Evolutionary conservation across 768 basidiomycete species (phyloP), one percentile per base, ranked within the genome.

Genomic region (Boletales sp.): DNA sequence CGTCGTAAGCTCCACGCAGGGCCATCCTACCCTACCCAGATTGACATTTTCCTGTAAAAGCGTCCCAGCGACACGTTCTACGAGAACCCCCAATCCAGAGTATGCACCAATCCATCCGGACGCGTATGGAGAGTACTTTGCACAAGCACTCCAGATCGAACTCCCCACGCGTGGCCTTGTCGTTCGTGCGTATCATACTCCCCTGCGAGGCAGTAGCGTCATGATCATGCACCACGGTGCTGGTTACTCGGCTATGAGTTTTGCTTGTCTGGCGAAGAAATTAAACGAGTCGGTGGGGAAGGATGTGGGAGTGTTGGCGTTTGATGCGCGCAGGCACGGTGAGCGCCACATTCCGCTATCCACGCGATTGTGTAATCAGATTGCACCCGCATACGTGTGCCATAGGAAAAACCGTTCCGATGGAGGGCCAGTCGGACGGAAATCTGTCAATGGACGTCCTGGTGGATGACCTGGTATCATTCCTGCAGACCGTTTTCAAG

Each of bases 141-240:
- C 74, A 0, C 81, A 90, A 54, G 94, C 95, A 9, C 70, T 86
- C 3, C 85, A 92, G 59, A 85, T 97, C 39, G 65, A 77, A 0
- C 82, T 94, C 15, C 75, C 82, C 5, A 62, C 72, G 12, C 73
- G 83, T 8, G 73, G 73, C 17, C 79, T 91, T 5, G 83, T 87
- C 42, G 80, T 83, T 57, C 77, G 94, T 29, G 86, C 83, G 10
- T 97, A 97, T 69, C 89, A 94, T 64, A 87, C 90, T 0, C 79
- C 87, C 2, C 82, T 93, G 2, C 54, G 49, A 17, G 60, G 56
- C 0, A 76, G 74, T 15, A 84, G 87, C 0, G 82, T 95, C 4
- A 80, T 98, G 65, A 78, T 97, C 6, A 94, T 90, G 69, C 94
- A 97, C 60, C 95, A 99, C 58, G 97, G 97, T 1, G 95, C 92